Evolutionary conservation across 1,284 basidiomycete genomes (phyloP).

Genomic region (Porodaedalea pini): DNA sequence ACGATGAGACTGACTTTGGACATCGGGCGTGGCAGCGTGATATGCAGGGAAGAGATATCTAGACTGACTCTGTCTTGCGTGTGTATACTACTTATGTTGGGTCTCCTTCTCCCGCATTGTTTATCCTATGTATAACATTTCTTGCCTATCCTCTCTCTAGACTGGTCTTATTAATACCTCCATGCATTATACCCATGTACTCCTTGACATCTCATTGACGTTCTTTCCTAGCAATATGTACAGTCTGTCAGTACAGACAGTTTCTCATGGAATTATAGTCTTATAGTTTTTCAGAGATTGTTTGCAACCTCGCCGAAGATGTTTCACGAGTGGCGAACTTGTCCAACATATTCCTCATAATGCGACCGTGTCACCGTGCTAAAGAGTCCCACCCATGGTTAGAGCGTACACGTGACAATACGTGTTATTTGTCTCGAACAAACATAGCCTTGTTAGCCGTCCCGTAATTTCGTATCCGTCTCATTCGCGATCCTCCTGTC

Average conservation of each 20-base stretch:
- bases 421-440: no score
- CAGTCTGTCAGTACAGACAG: neutral
- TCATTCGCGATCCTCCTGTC: no score
- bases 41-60: slow-evolving; percentile 7
- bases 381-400: no score
- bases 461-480: no score
- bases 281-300: no score
- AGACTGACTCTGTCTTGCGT: neutral
- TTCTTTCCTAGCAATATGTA: neutral
- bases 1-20: slow-evolving; percentile 8
- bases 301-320: no score
- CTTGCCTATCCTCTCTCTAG: neutral
- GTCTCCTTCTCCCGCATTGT: neutral
- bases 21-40: slow-evolving; percentile 9
- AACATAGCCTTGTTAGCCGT: no score
- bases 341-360: no score
- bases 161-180: neutral
- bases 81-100: neutral
- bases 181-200: slow-evolving; percentile 10
- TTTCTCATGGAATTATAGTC: no score
- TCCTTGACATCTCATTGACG: neutral
- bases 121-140: neutral
- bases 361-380: no score
- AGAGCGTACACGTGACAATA: no score
- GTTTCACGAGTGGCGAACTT: no score